Percentiles rank a stretch among this genome's conserved stretches.
Evolutionary conservation across 495 filamentous ascomycete genomes (phyloP).

Genomic region (Xylaria scruposa): DNA sequence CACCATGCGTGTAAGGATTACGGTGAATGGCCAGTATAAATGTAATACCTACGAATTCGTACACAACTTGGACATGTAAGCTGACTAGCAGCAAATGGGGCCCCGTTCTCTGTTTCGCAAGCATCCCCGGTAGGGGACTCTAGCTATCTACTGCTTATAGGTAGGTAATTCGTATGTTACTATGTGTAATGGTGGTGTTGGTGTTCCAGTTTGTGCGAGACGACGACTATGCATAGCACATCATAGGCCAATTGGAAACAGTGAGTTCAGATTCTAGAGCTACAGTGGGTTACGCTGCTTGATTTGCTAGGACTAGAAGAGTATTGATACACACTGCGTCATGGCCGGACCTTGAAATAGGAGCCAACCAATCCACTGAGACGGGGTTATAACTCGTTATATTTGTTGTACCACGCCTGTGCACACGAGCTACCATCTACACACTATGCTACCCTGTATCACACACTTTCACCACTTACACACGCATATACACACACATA

Average conservation of each 20-base stretch:
- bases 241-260: constrained; percentile 27
- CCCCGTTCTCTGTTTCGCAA: constrained; percentile 16
- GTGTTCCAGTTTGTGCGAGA: constrained; percentile 24
- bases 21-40: constrained; percentile 14
- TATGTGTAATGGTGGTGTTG: neutral
- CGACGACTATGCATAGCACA: constrained; percentile 1
- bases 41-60: too few relatives aligned
- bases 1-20: constrained; percentile 8
- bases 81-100: constrained; percentile 6
- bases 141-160: neutral
- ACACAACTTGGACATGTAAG: constrained; percentile 11
- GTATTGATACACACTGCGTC: constrained; percentile 16
- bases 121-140: constrained; percentile 1
- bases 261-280: constrained; percentile 10
- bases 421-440: constrained; percentile 10
- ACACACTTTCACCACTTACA: neutral
- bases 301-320: constrained; percentile 15
- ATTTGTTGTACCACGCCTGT: constrained; percentile 4
- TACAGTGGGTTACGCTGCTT: constrained; percentile 22
- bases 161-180: too few relatives aligned
- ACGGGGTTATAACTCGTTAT: neutral
- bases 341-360: constrained; percentile 12
- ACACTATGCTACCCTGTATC: too few relatives aligned
- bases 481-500: neutral
- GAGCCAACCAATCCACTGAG: constrained; percentile 2